Base-by-base conservation (phyloP, 2,329 filamentous ascomycete genomes). In the Stachybotrys elegans region DNA sequence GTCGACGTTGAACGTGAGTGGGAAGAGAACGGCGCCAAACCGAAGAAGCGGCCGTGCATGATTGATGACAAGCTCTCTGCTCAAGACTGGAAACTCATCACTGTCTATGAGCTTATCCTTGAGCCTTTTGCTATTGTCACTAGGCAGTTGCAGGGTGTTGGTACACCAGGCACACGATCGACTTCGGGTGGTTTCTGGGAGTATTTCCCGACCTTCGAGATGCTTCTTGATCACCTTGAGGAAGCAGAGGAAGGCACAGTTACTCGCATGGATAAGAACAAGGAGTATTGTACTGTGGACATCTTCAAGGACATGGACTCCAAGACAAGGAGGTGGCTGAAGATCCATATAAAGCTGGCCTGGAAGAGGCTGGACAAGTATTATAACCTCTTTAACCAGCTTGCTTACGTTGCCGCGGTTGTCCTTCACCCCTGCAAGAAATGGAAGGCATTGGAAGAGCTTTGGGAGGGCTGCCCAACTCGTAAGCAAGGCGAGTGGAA, bases 281-380 rank as follows among this genome's bases (percentile, higher is more conserved):
- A 17, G 31, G n/a, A 6, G 22, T n/a, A 23, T 17, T 21, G 7
- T 17, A 20, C 36, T 5, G 34, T 43, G 16, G 41, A 17, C 21
- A 43, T 43, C 17, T 43, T 16, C 31, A 31, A 16, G 12, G 41
- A 31, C 6, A 29, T 43, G 22, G 41, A 43, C 23, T 36, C 16
- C 41, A 43, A 20, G 20, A 43, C 41, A 22, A 6, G 41, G 14
- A 36, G 16, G 16, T 25, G 22, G 41, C 17, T 43, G 16, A 43
- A 43, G 41, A 31, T 43, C 12, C 37, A 36, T 19, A 43, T 43
- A 29, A 43, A 43, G 41, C 41, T 43, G 20, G 41, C 29, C 8
- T 43, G 27, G 41, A 35, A 43, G 41, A 43, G 37, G 41, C 27
- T 43, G 6, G 11, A 43, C 14, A 43, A 43, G 41, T 43, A 43